Conservation (phyloP, 345 rosid species). For the Rhodamnia rubescens region DNA sequence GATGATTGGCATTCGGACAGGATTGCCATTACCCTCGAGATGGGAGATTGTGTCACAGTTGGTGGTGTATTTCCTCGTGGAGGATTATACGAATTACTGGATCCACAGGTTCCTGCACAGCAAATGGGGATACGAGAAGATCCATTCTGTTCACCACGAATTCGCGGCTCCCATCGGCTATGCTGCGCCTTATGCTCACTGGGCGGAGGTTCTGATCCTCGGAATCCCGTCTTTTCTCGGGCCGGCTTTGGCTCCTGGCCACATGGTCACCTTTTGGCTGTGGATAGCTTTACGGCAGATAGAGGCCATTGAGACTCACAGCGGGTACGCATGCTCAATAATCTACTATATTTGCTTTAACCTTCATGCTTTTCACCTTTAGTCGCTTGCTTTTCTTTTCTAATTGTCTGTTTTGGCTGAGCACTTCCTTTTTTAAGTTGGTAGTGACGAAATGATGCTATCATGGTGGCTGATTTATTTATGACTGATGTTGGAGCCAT, state of each 20-base stretch:
- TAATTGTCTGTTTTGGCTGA: neutral
- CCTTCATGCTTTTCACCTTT: neutral
- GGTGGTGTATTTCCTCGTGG: slow-evolving; percentile 64
- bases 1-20: slow-evolving; percentile 60
- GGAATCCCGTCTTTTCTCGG: slow-evolving; percentile 92
- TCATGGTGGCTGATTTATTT: slow-evolving; percentile 10
- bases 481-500: neutral
- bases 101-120: slow-evolving; percentile 71
- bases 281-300: slow-evolving; percentile 88
- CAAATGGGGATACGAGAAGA: slow-evolving; percentile 91
- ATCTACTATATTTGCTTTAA: neutral
- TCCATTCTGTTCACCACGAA: slow-evolving; percentile 85
- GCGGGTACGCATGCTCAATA: slow-evolving; percentile 65
- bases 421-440: slow-evolving; percentile 18
- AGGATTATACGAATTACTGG: slow-evolving; percentile 90
- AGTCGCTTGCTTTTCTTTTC: neutral
- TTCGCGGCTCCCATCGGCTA: slow-evolving; percentile 71
- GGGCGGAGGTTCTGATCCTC: slow-evolving; percentile 83
- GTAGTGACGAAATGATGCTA: slow-evolving; percentile 19
- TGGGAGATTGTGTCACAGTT: slow-evolving; percentile 64
- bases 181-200: slow-evolving; percentile 90
- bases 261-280: slow-evolving; percentile 82
- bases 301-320: slow-evolving; percentile 92
- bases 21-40: slow-evolving; percentile 68
- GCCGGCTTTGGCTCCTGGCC: slow-evolving; percentile 95